These are phyloP conservation scores for Leccinum variabile DNA, from an alignment of 1,284 basidiomycete genomes.

Conservation along the genomic window DNA sequence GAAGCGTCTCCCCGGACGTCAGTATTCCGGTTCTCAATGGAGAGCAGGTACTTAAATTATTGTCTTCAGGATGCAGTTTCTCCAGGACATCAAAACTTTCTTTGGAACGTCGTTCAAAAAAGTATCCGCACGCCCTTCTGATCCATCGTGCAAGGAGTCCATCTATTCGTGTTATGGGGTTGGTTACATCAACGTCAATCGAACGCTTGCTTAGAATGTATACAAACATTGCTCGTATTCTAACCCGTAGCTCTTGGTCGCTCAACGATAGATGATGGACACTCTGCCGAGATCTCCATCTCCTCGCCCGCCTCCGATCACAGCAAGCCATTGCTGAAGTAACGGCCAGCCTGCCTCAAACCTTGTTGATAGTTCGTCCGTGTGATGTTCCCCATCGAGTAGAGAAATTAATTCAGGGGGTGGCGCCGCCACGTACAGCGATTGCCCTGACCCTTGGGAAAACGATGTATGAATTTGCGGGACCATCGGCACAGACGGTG, in stretches of 20 bases:
- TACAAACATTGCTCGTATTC: background rate
- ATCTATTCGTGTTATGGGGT: slow-evolving; percentile 79
- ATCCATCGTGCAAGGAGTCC: slow-evolving; percentile 53
- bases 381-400: slow-evolving; percentile 87
- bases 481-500: slow-evolving; percentile 41
- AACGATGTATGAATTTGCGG: slow-evolving; percentile 35
- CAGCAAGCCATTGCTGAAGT: slow-evolving; percentile 72
- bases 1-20: slow-evolving; percentile 81
- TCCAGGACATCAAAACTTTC: slow-evolving; percentile 80
- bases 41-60: slow-evolving; percentile 15
- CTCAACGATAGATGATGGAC: slow-evolving; percentile 47
- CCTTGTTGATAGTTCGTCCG: slow-evolving; percentile 84
- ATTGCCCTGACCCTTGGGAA: slow-evolving; percentile 26
- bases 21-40: slow-evolving; percentile 36
- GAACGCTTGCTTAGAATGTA: slow-evolving; percentile 56
- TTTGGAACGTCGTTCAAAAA: slow-evolving; percentile 76
- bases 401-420: slow-evolving; percentile 62
- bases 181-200: slow-evolving; percentile 76
- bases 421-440: slow-evolving; percentile 20
- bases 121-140: slow-evolving; percentile 47
- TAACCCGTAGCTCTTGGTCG: background rate
- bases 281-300: slow-evolving; percentile 52
- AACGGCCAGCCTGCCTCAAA: slow-evolving; percentile 86
- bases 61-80: slow-evolving; percentile 75
- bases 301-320: slow-evolving; percentile 57